phyloP scores from a whole-genome alignment of 2,329 filamentous ascomycete genomes.

The Pezicula carpinea region DNA sequence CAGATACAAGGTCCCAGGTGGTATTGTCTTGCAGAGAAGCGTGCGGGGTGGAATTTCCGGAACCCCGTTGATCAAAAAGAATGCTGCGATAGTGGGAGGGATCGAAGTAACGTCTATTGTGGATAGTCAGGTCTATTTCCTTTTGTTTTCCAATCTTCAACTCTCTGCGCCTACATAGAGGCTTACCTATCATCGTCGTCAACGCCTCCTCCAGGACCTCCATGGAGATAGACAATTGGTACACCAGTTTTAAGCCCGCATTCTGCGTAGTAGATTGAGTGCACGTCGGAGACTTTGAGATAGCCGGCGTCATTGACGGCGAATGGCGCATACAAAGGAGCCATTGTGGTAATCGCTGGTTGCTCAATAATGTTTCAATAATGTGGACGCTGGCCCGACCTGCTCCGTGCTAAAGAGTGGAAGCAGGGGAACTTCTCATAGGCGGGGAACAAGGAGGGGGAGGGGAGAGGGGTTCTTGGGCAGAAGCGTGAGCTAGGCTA shows the following conservation, averaged over 20 bases:
- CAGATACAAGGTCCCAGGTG: conserved; percentile 38
- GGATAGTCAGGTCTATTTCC: not conserved
- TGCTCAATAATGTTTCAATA: no score
- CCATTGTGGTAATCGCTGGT: not conserved
- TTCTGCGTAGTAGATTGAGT: conserved; percentile 1
- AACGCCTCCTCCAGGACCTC: conserved; percentile 13
- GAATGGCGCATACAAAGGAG: conserved; percentile 13
- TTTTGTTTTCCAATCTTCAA: not conserved
- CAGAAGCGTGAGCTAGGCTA: no score
- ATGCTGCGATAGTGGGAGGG: conserved; percentile 39
- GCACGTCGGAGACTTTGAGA: not conserved
- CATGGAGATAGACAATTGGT: not conserved
- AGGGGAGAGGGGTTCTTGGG: no score
- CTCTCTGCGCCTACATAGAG: conserved; percentile 10
- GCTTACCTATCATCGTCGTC: conserved; percentile 31
- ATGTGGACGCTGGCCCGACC: no score
- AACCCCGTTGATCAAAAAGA: conserved; percentile 42
- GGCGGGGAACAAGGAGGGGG: no score
- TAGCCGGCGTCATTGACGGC: conserved; percentile 1
- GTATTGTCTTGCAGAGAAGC: conserved; percentile 39
- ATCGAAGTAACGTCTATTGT: conserved; percentile 39
- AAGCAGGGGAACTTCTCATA: no score
- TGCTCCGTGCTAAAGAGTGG: not conserved
- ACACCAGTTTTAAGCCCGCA: not conserved
- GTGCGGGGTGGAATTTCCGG: conserved; percentile 37